A percentile compares a stretch with the other conserved stretches of the same genome.
phyloP scores from a whole-genome alignment of 1,284 basidiomycete genomes.

The Cryptococcus sp. region DNA sequence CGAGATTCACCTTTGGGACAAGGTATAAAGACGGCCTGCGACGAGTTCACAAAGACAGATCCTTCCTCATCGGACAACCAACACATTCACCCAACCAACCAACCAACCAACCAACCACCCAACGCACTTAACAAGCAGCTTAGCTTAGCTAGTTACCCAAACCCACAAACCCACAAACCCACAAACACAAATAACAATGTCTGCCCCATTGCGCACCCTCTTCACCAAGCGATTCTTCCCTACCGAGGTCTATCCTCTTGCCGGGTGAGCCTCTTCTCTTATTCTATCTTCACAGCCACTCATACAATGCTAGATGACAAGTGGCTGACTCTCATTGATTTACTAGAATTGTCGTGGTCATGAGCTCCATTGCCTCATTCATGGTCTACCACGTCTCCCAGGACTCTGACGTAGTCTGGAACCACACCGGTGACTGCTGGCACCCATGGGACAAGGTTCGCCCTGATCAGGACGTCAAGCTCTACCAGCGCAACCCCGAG shows the following conservation, averaged over 20 bases:
- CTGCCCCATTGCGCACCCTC: neutral
- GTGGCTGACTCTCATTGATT: neutral
- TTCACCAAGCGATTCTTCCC: slow-evolving; percentile 1
- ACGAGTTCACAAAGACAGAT: no score
- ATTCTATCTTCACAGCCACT: no score
- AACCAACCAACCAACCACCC: no score
- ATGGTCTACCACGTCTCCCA: slow-evolving; percentile 18
- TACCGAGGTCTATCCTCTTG: neutral
- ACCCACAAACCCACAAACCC: no score
- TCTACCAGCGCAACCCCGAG: slow-evolving; percentile 30
- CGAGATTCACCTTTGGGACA: no score
- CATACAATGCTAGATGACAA: neutral
- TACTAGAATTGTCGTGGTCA: neutral
- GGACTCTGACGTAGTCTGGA: slow-evolving; percentile 46
- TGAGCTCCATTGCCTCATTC: neutral
- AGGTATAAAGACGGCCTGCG: no score
- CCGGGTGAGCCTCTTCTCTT: neutral
- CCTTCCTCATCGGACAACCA: no score
- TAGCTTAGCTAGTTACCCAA: no score
- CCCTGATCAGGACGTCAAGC: slow-evolving; percentile 45
- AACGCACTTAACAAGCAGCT: no score
- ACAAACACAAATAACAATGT: no score
- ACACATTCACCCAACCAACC: no score
- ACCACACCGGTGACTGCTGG: slow-evolving; percentile 40
- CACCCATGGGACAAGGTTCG: slow-evolving; percentile 42